Evolutionary conservation across 2,329 filamentous ascomycete genomes (phyloP).

Genomic region (Nemania sp.): DNA sequence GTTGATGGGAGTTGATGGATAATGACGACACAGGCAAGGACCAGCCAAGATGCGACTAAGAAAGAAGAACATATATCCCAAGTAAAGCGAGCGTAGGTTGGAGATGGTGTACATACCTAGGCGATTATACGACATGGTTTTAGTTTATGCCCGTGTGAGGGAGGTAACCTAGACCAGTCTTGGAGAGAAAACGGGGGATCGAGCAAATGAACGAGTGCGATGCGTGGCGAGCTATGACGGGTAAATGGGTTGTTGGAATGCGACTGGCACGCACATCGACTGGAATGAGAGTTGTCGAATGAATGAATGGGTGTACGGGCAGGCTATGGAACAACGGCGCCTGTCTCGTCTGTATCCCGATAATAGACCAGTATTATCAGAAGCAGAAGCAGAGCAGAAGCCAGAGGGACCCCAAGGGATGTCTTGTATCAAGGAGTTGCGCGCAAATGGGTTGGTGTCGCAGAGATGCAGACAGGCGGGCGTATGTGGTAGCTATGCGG

Average conservation of each 20-base stretch:
- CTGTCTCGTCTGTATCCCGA: conserved; percentile 26
- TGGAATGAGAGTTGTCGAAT: conserved; percentile 35
- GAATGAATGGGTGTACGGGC: neutral
- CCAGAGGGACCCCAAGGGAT: conserved; percentile 1
- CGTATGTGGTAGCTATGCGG: neutral
- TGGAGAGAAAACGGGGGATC: conserved; percentile 28
- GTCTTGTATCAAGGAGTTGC: conserved; percentile 36
- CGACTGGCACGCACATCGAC: conserved; percentile 33
- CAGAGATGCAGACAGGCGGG: conserved; percentile 6
- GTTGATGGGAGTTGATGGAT: neutral
- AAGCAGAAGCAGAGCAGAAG: no score
- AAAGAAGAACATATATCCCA: neutral
- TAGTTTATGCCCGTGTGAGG: conserved; percentile 36
- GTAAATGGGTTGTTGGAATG: conserved; percentile 30
- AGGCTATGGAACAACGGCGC: conserved; percentile 3
- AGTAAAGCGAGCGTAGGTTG: conserved; percentile 35
- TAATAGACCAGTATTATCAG: conserved; percentile 31
- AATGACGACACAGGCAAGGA: conserved; percentile 25
- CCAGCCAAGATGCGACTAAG: neutral
- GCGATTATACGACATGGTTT: conserved; percentile 78
- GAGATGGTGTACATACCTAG: conserved; percentile 68
- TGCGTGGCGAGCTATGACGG: conserved; percentile 34
- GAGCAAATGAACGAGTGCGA: conserved; percentile 20
- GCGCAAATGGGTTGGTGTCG: conserved; percentile 24
- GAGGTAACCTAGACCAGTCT: neutral